Percentiles rank a stretch among this genome's conserved stretches.
These are phyloP conservation scores for Thermomucor indicae-seudaticae DNA, from an alignment of 371 early-diverging fungal species.

Conservation along the genomic window DNA sequence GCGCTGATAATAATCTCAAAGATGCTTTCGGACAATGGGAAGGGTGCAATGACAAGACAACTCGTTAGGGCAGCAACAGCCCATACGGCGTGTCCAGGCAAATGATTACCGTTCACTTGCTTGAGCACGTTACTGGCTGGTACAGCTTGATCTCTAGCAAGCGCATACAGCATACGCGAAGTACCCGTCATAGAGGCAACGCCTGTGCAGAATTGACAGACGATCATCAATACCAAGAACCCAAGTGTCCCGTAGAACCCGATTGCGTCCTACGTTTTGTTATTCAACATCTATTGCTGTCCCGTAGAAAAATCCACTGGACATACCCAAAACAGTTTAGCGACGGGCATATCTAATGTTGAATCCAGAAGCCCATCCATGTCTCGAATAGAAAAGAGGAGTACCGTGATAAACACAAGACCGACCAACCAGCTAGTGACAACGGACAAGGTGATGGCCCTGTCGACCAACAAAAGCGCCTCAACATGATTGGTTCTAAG, in stretches of 20 bases:
- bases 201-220: slow-evolving; percentile 58
- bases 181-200: slow-evolving; percentile 47
- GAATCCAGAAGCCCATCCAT: slow-evolving; percentile 29
- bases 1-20: slow-evolving; percentile 65
- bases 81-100: slow-evolving; percentile 44
- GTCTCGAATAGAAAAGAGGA: slow-evolving; percentile 41
- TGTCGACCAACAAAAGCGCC: no score
- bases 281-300: not conserved
- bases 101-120: slow-evolving; percentile 24
- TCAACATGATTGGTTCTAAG: not conserved
- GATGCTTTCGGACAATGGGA: slow-evolving; percentile 30
- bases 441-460: slow-evolving; percentile 39
- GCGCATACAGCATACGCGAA: slow-evolving; percentile 65
- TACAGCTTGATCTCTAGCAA: slow-evolving; percentile 62
- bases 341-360: slow-evolving; percentile 31
- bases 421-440: slow-evolving; percentile 37
- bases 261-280: slow-evolving; percentile 41
- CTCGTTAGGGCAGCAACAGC: slow-evolving; percentile 29
- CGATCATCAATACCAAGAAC: slow-evolving; percentile 43
- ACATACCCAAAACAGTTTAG: slow-evolving; percentile 37
- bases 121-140: slow-evolving; percentile 27
- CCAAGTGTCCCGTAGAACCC: slow-evolving; percentile 36
- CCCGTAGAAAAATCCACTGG: not conserved
- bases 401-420: slow-evolving; percentile 22
- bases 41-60: slow-evolving; percentile 30